Conservation (phyloP, 208 protist species). For the Histomonas meleagridis region DNA sequence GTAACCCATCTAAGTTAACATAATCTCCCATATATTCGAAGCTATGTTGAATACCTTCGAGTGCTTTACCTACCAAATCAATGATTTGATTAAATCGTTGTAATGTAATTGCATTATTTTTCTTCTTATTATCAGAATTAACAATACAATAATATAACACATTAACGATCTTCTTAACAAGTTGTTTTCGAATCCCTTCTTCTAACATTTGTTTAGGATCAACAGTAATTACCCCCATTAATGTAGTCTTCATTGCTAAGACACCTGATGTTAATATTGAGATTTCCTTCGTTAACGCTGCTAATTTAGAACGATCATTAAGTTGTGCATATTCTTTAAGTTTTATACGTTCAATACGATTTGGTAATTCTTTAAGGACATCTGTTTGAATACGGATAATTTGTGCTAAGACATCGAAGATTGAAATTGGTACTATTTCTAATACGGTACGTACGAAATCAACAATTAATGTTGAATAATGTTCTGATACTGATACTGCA, state of each 20-base stretch:
- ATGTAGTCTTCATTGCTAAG: constrained; percentile 52
- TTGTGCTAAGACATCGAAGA: constrained; percentile 45
- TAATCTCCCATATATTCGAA: constrained; percentile 36
- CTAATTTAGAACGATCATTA: constrained; percentile 57
- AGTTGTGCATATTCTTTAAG: constrained; percentile 45
- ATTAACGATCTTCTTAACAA: neutral
- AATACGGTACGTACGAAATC: constrained; percentile 49
- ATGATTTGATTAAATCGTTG: neutral
- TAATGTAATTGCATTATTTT: neutral
- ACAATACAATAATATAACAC: neutral
- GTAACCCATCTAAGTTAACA: constrained; percentile 24
- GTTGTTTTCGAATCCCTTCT: constrained; percentile 80
- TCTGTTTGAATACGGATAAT: constrained; percentile 44
- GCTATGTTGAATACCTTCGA: neutral
- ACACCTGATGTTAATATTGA: neutral
- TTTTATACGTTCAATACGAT: neutral
- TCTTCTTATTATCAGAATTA: neutral
- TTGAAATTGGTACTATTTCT: constrained; percentile 49
- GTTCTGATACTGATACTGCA: constrained; percentile 44
- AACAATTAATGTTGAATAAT: constrained; percentile 47
- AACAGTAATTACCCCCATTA: constrained; percentile 52
- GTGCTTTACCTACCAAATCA: neutral
- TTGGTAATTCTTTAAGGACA: constrained; percentile 9
- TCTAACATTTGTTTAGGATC: constrained; percentile 55
- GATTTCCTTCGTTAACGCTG: constrained; percentile 33